Base-by-base conservation (phyloP, 805 yeast genomes). In the Teunomyces funiuensis region DNA sequence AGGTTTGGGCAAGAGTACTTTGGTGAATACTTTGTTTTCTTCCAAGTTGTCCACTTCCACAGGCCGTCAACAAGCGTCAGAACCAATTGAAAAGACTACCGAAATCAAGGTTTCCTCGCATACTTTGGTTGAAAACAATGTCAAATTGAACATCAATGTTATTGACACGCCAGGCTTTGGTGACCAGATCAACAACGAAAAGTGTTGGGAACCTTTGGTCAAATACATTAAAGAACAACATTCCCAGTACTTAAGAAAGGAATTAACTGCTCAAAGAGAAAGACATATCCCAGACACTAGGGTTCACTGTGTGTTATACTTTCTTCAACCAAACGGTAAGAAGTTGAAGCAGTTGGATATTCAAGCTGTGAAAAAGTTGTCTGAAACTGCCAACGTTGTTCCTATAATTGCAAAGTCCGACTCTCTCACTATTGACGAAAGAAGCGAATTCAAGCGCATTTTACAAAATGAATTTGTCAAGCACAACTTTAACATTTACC, bases 141-240 rank as follows among this genome's bases (percentile, higher is more conserved):
- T 93, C 43, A 81, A 83, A 47, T 79, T 93, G 61, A 84, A 84
- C 55, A 71, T 93, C 49, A 90, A 88, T 55, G 82, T 93, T 42
- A 87, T 93, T 59, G 99, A 93, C 62, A 93, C 99, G 3, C 98
- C 98, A 15, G 98, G 98, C 11, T 93, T 88, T 72, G 98, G 97
- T 28, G 99, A 93, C 73, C 96, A 87, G 68, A 85, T 93, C 52
- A 87, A 89, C 70, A 90, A 90, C 66, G 95, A 87, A 56, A 86
- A 85, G 66, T 89, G 95, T 66, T 91, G 97, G 97, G 98, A 90
- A 55, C 97, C 97, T 40, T 82, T 90, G 48, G 83, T 90, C 50
- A 88, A 88, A 66, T 90, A 89, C 68, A 88, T 90, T 61, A 90
- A 90, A 69, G 97, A 90, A 66, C 97, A 90, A 68, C 95, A 90